Base-by-base conservation (phyloP, 2,329 filamentous ascomycete species). In the Hymenoscyphus infarciens region DNA sequence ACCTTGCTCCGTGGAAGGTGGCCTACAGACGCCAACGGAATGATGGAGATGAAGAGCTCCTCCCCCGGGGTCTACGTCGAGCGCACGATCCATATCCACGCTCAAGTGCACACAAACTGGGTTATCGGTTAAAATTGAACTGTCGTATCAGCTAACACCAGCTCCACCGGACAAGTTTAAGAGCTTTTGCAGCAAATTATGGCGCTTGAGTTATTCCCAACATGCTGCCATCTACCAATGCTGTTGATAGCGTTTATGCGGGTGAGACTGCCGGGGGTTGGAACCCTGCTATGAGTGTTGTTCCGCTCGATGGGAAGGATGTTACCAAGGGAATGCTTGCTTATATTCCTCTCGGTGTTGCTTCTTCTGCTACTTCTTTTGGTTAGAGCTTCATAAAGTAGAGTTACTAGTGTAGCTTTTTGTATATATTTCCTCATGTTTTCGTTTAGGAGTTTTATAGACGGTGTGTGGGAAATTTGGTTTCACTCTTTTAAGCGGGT, bases 91-190 rank as follows among this genome's bases (percentile, higher is more conserved):
- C 81, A 83, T 71, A 80, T 81, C 60, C 80, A 83, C 60, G 71
- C 81, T 52, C 73, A 81, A 64, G 77, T 79, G 2, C 80, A 82
- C 70, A 69, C 73, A 22, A 73, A 76, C 65, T 75, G 73, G 15
- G 75, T 71, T 0, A 61, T 74, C 19, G 64, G 71, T 45, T 57
- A 67, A 15, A 80, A 80, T 70, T 69, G 82, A 72, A 81, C 81
- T 61, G 81, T 85, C 66, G 74, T 75, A 49, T 80, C 78, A 64
- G 78, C 79, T 39, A 77, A 75, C 59, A 79, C 82, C 61, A 80
- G 81, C 16, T 72, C 68, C 49, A 80, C 87, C 39, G 85, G 86
- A n/a, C 86, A 89, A 72, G 72, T 86, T 60, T 88, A 87, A 72
- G 77, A 78, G 65, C 79, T 88, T 13, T 80, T 83, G 66, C 66